Percentiles rank a stretch among this genome's conserved stretches.
Evolutionary conservation across 805 yeast species (phyloP).

Genomic region (Blastobotrys peoriensis): DNA sequence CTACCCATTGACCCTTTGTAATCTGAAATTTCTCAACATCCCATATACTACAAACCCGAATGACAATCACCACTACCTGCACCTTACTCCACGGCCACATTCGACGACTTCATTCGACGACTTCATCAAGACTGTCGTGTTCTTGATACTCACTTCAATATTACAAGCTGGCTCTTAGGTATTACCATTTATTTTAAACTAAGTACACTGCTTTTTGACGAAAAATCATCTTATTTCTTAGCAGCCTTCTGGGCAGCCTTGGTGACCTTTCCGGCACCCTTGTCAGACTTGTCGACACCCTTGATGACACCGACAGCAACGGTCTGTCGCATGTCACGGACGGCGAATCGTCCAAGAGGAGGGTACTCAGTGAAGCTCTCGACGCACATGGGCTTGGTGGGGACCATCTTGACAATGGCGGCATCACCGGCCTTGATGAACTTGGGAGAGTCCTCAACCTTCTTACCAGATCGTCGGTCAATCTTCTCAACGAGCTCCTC

Average conservation of each 20-base stretch:
- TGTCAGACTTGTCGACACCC: conserved; percentile 81
- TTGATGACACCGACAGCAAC: conserved; percentile 99
- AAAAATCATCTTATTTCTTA: conserved; percentile 48
- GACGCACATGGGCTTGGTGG: conserved; percentile 89
- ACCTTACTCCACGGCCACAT: no score
- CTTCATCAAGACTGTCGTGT: no score
- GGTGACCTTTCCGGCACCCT: conserved; percentile 88
- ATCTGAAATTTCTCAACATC: no score
- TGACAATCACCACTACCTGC: no score
- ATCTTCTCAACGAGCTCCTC: conserved; percentile 74
- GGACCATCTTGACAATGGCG: conserved; percentile 85
- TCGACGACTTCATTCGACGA: no score
- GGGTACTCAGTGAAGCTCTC: conserved; percentile 93
- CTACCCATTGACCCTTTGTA: no score
- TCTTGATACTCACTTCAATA: no score
- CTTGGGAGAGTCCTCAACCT: conserved; percentile 82
- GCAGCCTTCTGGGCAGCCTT: conserved; percentile 87
- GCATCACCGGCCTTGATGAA: conserved; percentile 96
- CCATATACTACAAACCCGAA: no score
- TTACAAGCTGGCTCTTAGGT: no score
- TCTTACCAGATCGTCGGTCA: conserved; percentile 92
- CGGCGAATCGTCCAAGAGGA: conserved; percentile 96
- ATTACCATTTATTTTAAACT: no score
- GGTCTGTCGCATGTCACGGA: conserved; percentile 99
- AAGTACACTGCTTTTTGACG: not conserved